These are phyloP conservation scores for Sambucus nigra DNA, from an alignment of 129 eudicot genomes.

Conservation along the genomic window DNA sequence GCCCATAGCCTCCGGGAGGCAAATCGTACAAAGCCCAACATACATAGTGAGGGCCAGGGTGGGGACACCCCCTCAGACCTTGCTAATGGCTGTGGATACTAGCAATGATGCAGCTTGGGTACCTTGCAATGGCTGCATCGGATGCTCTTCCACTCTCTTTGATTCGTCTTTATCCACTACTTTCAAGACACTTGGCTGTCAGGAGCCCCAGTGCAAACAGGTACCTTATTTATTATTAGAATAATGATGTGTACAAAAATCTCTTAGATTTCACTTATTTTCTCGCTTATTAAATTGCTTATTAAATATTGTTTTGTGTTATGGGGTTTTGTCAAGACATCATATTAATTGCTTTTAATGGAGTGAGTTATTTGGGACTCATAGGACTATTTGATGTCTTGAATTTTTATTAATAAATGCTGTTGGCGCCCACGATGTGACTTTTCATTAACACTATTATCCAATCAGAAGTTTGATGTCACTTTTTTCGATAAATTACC, in stretches of 20 bases:
- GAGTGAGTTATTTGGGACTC: no score
- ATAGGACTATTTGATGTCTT: no score
- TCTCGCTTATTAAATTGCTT: no score
- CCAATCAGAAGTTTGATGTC: no score
- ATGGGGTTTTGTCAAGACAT: no score
- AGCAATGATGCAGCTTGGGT: constrained; percentile 91
- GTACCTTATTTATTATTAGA: constrained; percentile 17
- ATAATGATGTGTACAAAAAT: background rate
- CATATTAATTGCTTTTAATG: no score
- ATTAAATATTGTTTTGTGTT: no score
- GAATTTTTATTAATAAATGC: no score
- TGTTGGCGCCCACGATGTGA: no score
- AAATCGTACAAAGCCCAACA: constrained; percentile 70
- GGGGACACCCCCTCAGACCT: constrained; percentile 79
- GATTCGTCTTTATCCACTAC: constrained; percentile 47
- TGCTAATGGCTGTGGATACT: constrained; percentile 84
- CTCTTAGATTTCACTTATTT: no score
- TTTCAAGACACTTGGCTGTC: constrained; percentile 52
- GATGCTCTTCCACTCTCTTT: constrained; percentile 54
- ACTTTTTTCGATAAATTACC: no score
- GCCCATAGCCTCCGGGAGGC: constrained; percentile 76
- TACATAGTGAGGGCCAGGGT: constrained; percentile 72
- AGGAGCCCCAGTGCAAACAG: constrained; percentile 62
- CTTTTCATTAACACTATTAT: no score
- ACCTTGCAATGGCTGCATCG: constrained; percentile 74